A percentile compares a stretch with the other conserved stretches of the same genome.
Conservation (phyloP, 73 alveolate genomes). For the Tetrahymena borealis region DNA sequence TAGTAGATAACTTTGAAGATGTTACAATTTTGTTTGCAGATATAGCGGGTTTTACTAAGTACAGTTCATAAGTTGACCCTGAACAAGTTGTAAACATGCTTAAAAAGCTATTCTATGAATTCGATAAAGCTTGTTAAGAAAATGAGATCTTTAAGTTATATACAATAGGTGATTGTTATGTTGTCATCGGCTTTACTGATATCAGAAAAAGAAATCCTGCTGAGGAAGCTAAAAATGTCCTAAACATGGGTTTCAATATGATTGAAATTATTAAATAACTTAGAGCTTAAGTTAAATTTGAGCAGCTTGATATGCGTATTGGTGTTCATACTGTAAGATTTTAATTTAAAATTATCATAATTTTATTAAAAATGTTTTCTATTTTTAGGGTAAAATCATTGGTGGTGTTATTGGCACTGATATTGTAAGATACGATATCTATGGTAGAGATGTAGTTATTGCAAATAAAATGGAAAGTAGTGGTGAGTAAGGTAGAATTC, state of each 20-base stretch:
- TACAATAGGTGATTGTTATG: constrained; percentile 52
- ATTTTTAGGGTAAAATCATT: constrained; percentile 42
- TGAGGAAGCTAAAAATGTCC: constrained; percentile 61
- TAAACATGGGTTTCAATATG: constrained; percentile 75
- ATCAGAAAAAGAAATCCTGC: constrained; percentile 40
- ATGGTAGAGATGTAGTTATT: constrained; percentile 48
- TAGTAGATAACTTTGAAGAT: constrained; percentile 44
- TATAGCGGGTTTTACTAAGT: constrained; percentile 41
- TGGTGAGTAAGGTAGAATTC: constrained; percentile 46
- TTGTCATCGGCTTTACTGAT: constrained; percentile 50
- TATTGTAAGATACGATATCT: constrained; percentile 55
- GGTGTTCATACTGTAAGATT: constrained; percentile 41
- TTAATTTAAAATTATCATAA: not conserved
- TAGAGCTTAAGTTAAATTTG: constrained; percentile 59
- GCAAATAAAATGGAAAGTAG: constrained; percentile 58
- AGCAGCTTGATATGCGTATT: constrained; percentile 52
- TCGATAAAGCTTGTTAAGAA: constrained; percentile 29
- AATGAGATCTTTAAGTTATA: constrained; percentile 25
- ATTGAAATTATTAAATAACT: constrained; percentile 65
- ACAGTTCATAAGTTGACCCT: constrained; percentile 13
- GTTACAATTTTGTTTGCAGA: constrained; percentile 43
- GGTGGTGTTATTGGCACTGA: constrained; percentile 60
- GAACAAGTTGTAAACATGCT: constrained; percentile 41
- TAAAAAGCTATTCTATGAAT: constrained; percentile 25
- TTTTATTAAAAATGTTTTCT: not conserved